Conservation (phyloP, 306 rosid genomes). For the Ceratonia siliqua region DNA sequence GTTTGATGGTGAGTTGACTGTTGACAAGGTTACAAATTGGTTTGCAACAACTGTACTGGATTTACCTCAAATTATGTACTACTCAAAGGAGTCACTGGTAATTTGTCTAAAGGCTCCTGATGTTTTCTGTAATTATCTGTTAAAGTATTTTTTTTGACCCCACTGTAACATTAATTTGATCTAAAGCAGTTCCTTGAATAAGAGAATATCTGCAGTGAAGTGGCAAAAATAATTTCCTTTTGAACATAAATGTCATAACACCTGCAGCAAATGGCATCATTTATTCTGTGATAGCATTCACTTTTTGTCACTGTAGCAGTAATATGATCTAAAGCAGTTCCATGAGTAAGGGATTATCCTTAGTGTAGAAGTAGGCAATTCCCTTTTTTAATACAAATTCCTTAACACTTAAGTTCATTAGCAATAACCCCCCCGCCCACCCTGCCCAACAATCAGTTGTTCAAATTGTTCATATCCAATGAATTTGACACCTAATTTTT, state of each 20-base stretch:
- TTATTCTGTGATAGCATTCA: neutral
- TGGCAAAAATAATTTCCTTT: neutral
- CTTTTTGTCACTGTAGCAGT: neutral
- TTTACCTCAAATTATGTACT: conserved; percentile 83
- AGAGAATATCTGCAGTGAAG: conserved; percentile 24
- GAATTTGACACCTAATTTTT: conserved; percentile 8
- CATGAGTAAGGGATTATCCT: neutral
- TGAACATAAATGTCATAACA: neutral
- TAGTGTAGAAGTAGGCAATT: neutral
- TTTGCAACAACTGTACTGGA: conserved; percentile 70
- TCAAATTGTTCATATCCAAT: conserved; percentile 18
- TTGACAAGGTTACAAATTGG: conserved; percentile 84
- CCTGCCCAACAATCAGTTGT: neutral
- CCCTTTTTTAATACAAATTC: neutral
- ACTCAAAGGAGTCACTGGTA: conserved; percentile 84
- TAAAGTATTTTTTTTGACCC: neutral
- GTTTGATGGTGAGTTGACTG: conserved; percentile 66
- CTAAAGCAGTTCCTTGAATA: conserved; percentile 18
- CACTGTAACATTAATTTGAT: conserved; percentile 9
- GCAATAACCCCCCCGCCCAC: neutral
- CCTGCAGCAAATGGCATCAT: neutral
- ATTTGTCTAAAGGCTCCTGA: conserved; percentile 23
- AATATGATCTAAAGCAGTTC: neutral
- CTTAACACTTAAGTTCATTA: neutral
- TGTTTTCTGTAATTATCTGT: conserved; percentile 18